phyloP scores from a whole-genome alignment of 768 basidiomycete species.

The Hericium rajendrae region DNA sequence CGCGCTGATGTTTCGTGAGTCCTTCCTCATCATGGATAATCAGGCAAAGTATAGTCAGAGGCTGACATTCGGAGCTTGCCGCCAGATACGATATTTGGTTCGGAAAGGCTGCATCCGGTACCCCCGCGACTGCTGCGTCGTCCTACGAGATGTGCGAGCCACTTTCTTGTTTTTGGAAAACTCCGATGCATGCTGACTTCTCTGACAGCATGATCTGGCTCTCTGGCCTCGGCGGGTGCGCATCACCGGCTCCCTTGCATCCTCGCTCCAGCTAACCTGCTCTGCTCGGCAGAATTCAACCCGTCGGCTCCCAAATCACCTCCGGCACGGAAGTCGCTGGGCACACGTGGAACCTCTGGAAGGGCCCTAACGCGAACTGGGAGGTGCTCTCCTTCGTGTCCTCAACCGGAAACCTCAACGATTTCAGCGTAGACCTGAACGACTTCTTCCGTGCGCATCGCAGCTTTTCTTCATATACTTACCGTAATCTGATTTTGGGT shows the following conservation, averaged over 20 bases:
- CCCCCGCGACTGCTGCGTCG: constrained; percentile 36
- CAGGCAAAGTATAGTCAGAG: not conserved
- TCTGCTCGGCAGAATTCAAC: constrained; percentile 33
- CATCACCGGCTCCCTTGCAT: not conserved
- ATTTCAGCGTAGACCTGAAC: constrained; percentile 44
- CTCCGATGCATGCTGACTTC: not conserved
- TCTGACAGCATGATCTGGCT: constrained; percentile 50
- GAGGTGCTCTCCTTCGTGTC: constrained; percentile 48
- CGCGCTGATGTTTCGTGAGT: constrained; percentile 45
- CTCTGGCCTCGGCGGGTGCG: constrained; percentile 44
- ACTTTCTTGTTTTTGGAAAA: not conserved
- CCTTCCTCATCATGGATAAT: too few species aligned
- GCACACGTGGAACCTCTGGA: constrained; percentile 49
- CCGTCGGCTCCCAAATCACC: constrained; percentile 39
- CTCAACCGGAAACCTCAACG: constrained; percentile 34
- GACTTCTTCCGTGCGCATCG: constrained; percentile 41
- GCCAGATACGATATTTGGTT: constrained; percentile 46
- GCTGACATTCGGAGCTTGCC: not conserved
- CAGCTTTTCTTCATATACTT: not conserved
- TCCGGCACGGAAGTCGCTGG: constrained; percentile 35
- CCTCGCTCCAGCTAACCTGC: not conserved
- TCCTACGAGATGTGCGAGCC: constrained; percentile 42
- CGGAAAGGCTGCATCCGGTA: constrained; percentile 32
- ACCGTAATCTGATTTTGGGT: not conserved
- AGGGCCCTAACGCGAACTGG: constrained; percentile 44